These are phyloP conservation scores for Citrullus colocynthis DNA, from an alignment of 306 rosid species.

Conservation along the genomic window DNA sequence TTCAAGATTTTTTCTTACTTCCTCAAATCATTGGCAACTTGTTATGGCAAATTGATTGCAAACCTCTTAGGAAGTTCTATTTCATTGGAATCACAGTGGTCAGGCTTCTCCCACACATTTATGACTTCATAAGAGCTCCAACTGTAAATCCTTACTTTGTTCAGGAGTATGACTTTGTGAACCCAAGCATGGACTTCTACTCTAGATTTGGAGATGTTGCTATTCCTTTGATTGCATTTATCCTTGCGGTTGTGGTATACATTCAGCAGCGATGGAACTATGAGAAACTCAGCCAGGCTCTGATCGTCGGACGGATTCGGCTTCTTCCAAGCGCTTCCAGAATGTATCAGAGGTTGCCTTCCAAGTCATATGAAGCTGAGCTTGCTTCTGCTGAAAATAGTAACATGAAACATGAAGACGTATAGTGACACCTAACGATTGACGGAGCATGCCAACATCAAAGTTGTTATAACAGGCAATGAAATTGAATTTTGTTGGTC, in stretches of 20 bases:
- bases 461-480: not conserved
- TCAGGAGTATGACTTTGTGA: slow-evolving; percentile 57
- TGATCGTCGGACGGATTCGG: slow-evolving; percentile 33
- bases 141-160: slow-evolving; percentile 48
- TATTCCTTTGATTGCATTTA: slow-evolving; percentile 49
- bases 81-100: slow-evolving; percentile 67
- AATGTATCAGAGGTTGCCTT: slow-evolving; percentile 62
- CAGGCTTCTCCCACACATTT: slow-evolving; percentile 77
- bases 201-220: slow-evolving; percentile 65
- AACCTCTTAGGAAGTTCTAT: slow-evolving; percentile 69
- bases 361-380: slow-evolving; percentile 57
- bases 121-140: slow-evolving; percentile 54
- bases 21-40: slow-evolving; percentile 76
- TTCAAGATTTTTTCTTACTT: slow-evolving; percentile 78
- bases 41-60: slow-evolving; percentile 68
- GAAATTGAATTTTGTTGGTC: not conserved
- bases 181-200: slow-evolving; percentile 58
- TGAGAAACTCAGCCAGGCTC: slow-evolving; percentile 46
- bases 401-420: slow-evolving; percentile 19
- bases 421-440: slow-evolving; percentile 24
- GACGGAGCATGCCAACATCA: not conserved
- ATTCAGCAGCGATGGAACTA: slow-evolving; percentile 67
- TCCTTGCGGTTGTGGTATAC: slow-evolving; percentile 48
- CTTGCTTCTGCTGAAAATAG: slow-evolving; percentile 43
- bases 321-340: slow-evolving; percentile 49